Evolutionary conservation across 1,139 yeast genomes (phyloP), one percentile per base, ranked within the genome.

Genomic region (Geotrichum macrosporum): DNA sequence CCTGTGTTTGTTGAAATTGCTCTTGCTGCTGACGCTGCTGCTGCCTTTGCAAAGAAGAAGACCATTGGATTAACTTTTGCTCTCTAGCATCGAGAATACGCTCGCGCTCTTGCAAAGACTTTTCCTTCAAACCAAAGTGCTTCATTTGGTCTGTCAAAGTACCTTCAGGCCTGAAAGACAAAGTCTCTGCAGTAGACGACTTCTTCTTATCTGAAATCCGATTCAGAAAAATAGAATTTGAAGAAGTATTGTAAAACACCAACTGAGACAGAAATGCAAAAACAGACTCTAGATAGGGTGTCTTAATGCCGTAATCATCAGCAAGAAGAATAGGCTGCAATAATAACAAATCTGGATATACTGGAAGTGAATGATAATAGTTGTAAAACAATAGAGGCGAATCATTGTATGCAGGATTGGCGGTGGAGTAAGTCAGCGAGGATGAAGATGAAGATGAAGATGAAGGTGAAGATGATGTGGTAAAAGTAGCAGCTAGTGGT

Each of bases 251-350:
- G 38, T 33, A 47, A 16, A 27, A 31, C 6, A 33, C 44, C 27
- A 50, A 39, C 21, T 47, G 53, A 13, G 53, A 50, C 24, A 50
- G 21, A 22, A 44, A 50, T 9, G 95, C 87, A 63, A 86, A 88
- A 50, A 86, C 69, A 58, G 86, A 85, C 66, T 88, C 96, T 64
- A 88, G 73, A 62, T 88, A 88, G 2, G 96, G 96, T 1, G 96
- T 85, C 62, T 85, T 81, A 47, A 87, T 80, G 39, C 84, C 81
- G 60, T 77, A 77, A 63, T 87, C 95, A 66, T 87, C 96, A 15
- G 94, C 95, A 50, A 87, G 70, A 48, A 88, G 70, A 50, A 88
- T 88, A 3, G 96, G 95, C 62, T 87, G 94, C 52, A 88, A 72
- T 49, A 88, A 68, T 42, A 87, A 69, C 60, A 87, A 72, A 65